Base-by-base conservation (phyloP, 2,329 filamentous ascomycete species). In the Teratosphaeria pseudoeucalypti region DNA sequence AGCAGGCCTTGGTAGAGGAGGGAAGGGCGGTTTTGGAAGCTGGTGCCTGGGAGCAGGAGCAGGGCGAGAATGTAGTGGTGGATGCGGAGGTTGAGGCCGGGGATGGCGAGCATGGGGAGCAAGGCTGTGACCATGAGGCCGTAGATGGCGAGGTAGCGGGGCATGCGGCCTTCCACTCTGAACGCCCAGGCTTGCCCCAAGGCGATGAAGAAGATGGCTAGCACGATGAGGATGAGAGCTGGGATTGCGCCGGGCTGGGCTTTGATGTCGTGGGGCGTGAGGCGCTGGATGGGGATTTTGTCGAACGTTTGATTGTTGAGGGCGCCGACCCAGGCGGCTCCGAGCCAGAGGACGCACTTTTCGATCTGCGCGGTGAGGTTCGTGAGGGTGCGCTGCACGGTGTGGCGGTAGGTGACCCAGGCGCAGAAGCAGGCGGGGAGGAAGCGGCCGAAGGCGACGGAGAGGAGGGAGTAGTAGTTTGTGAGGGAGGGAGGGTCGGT, bases 251-350 rank as follows among this genome's bases (percentile, higher is more conserved):
- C 94, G 0, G 94, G 92, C 70, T 99, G 91, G 66, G 91, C 87
- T 55, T 87, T 77, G 52, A 99, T 84, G 70, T 99, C 94, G 71
- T 95, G 90, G 0, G 87, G 85, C 9, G 89, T 97, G n/a, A 99
- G 81, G 2, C 94, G 87, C 73, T 91, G 85, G 65, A 99, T 94
- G 0, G 94, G 94, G 62, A 99, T 96, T 75, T 89, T 88, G 67
- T 90, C 88, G 69, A 99, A 90, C 0, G 94, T 97, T 74, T 96
- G 95, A 75, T 97, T 97, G 69, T 92, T 92, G 65, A 99, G 76
- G 1, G 90, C 87, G 16, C 92, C 94, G 47, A 96, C 84, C 88
- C 95, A 99, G 70, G 88, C 91, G 7, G 85, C 87, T 1, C 92
- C 92, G 0, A 99, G 79, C 88, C 91, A 97, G 32, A 97, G 79